These are phyloP conservation scores for Myxozyma melibiosi DNA, from an alignment of 805 yeast species.

Conservation along the genomic window DNA sequence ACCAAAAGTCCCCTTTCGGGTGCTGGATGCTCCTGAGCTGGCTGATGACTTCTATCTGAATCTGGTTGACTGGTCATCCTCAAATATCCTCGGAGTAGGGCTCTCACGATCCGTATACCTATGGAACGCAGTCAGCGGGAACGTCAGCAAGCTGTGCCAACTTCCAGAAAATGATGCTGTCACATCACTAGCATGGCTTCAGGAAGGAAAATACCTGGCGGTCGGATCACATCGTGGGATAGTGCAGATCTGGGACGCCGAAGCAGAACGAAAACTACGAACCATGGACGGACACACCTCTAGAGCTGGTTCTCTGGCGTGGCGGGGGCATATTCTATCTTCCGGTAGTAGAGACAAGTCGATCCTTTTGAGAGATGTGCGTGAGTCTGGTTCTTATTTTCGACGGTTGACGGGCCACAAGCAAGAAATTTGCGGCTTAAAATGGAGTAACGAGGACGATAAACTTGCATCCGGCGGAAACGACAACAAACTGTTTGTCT, in stretches of 20 bases:
- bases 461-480: slow-evolving; percentile 95
- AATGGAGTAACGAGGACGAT: slow-evolving; percentile 90
- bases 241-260: slow-evolving; percentile 95
- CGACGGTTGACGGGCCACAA: slow-evolving; percentile 72
- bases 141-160: slow-evolving; percentile 78
- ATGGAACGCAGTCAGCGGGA: slow-evolving; percentile 86
- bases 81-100: slow-evolving; percentile 87
- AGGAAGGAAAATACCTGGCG: slow-evolving; percentile 91
- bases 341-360: slow-evolving; percentile 86
- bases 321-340: slow-evolving; percentile 88
- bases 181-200: slow-evolving; percentile 90
- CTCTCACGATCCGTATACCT: slow-evolving; percentile 83
- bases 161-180: slow-evolving; percentile 68
- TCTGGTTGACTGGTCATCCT: slow-evolving; percentile 93
- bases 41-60: slow-evolving; percentile 93
- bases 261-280: slow-evolving; percentile 76
- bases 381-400: slow-evolving; percentile 80
- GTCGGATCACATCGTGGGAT: slow-evolving; percentile 85
- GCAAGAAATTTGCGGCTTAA: slow-evolving; percentile 95
- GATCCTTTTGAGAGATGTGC: slow-evolving; percentile 87
- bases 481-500: slow-evolving; percentile 81
- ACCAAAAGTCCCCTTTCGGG: slow-evolving; percentile 86
- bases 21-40: slow-evolving; percentile 92
- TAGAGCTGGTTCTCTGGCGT: slow-evolving; percentile 81
- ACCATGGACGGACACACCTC: slow-evolving; percentile 89